Base-by-base conservation (phyloP, 2,329 filamentous ascomycete species). In the Fusarium newnesense region DNA sequence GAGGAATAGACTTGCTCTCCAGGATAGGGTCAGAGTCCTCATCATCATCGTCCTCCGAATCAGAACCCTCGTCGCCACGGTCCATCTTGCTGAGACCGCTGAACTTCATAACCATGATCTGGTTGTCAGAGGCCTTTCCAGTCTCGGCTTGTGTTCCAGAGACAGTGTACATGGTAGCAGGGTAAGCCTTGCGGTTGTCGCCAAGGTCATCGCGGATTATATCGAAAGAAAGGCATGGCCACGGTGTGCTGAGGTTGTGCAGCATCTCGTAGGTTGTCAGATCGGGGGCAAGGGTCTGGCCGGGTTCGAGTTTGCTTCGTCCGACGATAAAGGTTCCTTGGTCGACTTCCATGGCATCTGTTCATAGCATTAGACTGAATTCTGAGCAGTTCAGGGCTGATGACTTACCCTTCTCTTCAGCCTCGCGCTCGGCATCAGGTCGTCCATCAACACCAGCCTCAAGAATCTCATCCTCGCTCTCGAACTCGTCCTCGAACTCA, bases 211-310 rank as follows among this genome's bases (percentile, higher is more conserved):
- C 96, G 77, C 89, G 92, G 71, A 99, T 84, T 68, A 99, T 92
- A 81, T 98, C 96, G 83, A 98, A 97, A 4, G 96, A 98, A 21
- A 99, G 89, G 81, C 96, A 99, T 7, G 96, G 96, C 96, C 96
- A 99, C 2, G 95, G 95, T 12, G 95, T 95, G 82, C 93, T 96
- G 73, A 99, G 89, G 70, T 91, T 94, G 86, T 99, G 96, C 67
- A 99, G 90, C 95, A 99, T 97, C 81, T 98, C 93, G 85, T 99
- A 99, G 10, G 96, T 96, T n/a, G 93, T 94, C 67, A 94, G 88
- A 83, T 99, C 96, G 19, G 96, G 96, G 7, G 95, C 91, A 64
- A 99, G 89, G 9, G 94, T 95, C 86, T 98, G 95, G 77, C 95
- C 96, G 18, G 94, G 92, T 73, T 94, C 94, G 72, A 98, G 89